Conservation (phyloP, 2,329 filamentous ascomycete genomes). For the Corinectria fuckeliana region DNA sequence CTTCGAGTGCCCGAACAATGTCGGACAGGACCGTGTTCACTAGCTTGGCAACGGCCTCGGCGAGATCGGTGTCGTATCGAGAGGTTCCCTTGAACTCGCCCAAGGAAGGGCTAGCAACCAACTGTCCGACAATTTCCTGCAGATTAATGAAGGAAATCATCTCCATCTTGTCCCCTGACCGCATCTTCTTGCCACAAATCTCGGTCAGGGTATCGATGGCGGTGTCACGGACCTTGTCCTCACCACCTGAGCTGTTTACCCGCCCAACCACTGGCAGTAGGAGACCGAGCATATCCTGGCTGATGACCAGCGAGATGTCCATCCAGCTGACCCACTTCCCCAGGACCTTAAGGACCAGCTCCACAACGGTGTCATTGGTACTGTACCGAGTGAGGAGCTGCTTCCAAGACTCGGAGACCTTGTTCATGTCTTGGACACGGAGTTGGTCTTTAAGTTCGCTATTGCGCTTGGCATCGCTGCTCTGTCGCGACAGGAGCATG, state of each 20-base stretch:
- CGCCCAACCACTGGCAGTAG: conserved; percentile 89
- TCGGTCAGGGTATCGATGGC: conserved; percentile 96
- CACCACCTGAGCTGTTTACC: conserved; percentile 63
- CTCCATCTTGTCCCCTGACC: conserved; percentile 87
- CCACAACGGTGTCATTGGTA: conserved; percentile 74
- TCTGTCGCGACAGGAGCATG: conserved; percentile 80
- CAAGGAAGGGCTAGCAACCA: conserved; percentile 83
- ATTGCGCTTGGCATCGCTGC: conserved; percentile 82
- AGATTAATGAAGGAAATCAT: conserved; percentile 92
- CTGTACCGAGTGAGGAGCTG: conserved; percentile 83
- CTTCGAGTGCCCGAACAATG: conserved; percentile 85
- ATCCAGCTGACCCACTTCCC: conserved; percentile 99
- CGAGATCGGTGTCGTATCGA: conserved; percentile 93
- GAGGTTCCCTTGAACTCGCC: conserved; percentile 79
- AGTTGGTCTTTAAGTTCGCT: conserved; percentile 91
- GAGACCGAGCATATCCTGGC: conserved; percentile 82
- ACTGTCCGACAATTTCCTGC: conserved; percentile 81
- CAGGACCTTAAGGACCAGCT: conserved; percentile 89
- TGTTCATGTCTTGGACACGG: conserved; percentile 83
- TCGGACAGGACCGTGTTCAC: conserved; percentile 90
- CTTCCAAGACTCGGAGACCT: conserved; percentile 89
- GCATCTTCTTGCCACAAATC: conserved; percentile 98
- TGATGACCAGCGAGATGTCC: conserved; percentile 92
- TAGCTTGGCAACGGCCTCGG: conserved; percentile 92
- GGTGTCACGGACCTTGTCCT: conserved; percentile 85